These are phyloP conservation scores for Zygoascus hellenicus DNA, from an alignment of 1,139 yeast species.

Conservation along the genomic window DNA sequence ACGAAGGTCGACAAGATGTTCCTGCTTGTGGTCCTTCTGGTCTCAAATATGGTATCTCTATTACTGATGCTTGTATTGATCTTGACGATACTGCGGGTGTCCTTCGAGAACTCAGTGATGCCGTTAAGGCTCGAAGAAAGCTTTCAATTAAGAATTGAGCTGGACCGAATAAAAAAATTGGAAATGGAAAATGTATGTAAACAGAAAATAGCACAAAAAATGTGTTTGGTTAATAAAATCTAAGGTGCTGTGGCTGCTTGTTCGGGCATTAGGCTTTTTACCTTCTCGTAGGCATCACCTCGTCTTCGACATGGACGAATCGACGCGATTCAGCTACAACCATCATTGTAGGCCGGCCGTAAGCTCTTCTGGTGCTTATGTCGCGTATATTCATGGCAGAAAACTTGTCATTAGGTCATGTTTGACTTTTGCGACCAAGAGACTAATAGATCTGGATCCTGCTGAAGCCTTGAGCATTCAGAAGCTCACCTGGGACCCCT, in stretches of 20 bases:
- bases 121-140: constrained; percentile 70
- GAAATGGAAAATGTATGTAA: neutral
- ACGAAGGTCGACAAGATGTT: constrained; percentile 90
- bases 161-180: neutral
- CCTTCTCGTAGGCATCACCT: neutral
- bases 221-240: neutral
- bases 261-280: neutral
- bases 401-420: constrained; percentile 20
- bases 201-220: neutral
- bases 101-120: constrained; percentile 63
- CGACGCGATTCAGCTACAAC: constrained; percentile 10
- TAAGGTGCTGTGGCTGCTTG: neutral
- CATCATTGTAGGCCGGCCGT: constrained; percentile 15
- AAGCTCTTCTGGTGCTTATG: constrained; percentile 19
- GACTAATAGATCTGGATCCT: constrained; percentile 16
- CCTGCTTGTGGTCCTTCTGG: constrained; percentile 69
- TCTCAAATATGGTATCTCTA: constrained; percentile 85
- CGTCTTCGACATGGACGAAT: constrained; percentile 7
- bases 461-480: constrained; percentile 17
- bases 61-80: constrained; percentile 93
- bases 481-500: constrained; percentile 20
- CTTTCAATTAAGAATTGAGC: constrained; percentile 1
- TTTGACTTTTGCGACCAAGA: constrained; percentile 20
- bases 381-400: constrained; percentile 23
- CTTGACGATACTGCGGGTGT: constrained; percentile 80